phyloP scores from a whole-genome alignment of 2,329 filamentous ascomycete genomes.

The Trichoderma semiorbis region DNA sequence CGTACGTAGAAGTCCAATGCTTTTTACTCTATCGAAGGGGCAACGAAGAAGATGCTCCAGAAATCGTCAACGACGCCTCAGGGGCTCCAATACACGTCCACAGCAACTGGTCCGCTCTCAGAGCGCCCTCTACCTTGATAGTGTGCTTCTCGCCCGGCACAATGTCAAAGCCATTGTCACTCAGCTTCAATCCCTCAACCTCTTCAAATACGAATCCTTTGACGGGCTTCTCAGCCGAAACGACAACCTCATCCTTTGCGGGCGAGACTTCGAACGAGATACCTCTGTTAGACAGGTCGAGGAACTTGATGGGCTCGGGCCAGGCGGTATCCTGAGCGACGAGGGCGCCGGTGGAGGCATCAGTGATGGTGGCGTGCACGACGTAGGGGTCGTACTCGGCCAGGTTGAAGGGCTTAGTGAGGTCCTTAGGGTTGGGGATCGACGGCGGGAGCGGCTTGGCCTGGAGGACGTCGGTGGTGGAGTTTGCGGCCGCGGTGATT shows the following conservation, averaged over 20 bases:
- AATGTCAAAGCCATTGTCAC: slow-evolving; percentile 58
- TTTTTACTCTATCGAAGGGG: background rate
- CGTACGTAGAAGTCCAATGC: no score
- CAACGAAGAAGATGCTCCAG: background rate
- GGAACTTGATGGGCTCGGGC: slow-evolving; percentile 61
- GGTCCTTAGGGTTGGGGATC: slow-evolving; percentile 6
- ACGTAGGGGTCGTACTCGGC: slow-evolving; percentile 44
- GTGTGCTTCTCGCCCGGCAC: slow-evolving; percentile 44
- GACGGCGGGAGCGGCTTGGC: slow-evolving; percentile 17
- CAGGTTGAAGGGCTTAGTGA: slow-evolving; percentile 28
- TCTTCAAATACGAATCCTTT: slow-evolving; percentile 57
- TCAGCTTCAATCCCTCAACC: slow-evolving; percentile 42
- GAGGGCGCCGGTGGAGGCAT: slow-evolving; percentile 30
- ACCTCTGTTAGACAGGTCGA: slow-evolving; percentile 45
- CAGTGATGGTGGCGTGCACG: slow-evolving; percentile 42
- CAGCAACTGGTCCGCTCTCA: slow-evolving; percentile 17
- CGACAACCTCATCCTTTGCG: slow-evolving; percentile 24
- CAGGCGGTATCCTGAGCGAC: slow-evolving; percentile 52
- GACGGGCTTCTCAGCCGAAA: slow-evolving; percentile 45
- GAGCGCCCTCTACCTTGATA: slow-evolving; percentile 21
- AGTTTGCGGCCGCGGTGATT: slow-evolving; percentile 33
- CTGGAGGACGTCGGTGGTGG: slow-evolving; percentile 36
- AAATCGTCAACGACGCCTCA: slow-evolving; percentile 18
- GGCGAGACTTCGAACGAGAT: slow-evolving; percentile 32
- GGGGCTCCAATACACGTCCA: slow-evolving; percentile 22